phyloP scores from a whole-genome alignment of 148 eudicot species.

The Fagopyrum esculentum region DNA sequence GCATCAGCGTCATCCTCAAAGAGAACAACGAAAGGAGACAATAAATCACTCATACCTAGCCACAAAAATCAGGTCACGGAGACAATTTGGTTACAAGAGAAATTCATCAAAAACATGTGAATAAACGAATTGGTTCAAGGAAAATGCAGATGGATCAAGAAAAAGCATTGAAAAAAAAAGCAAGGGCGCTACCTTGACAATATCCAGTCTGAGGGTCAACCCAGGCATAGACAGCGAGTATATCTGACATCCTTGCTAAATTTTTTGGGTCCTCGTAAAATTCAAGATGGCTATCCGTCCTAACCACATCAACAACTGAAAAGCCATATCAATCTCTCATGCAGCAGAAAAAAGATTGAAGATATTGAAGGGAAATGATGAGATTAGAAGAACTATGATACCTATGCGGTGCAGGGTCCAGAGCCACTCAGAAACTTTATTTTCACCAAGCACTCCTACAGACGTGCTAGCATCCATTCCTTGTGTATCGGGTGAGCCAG shows the following conservation, averaged over 20 bases:
- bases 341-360: slow-evolving; percentile 12
- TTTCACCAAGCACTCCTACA: slow-evolving; percentile 41
- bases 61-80: slow-evolving; percentile 18
- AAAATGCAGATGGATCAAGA: not conserved
- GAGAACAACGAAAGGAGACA: slow-evolving; percentile 92
- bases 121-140: not conserved
- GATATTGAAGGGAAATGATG: not conserved
- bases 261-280: slow-evolving; percentile 85
- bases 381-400: slow-evolving; percentile 18
- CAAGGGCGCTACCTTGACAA: slow-evolving; percentile 72
- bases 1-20: slow-evolving; percentile 99
- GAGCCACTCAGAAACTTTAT: slow-evolving; percentile 93
- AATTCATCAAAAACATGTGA: not conserved
- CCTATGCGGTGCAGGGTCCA: slow-evolving; percentile 98
- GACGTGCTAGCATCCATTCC: slow-evolving; percentile 33
- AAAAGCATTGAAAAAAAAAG: slow-evolving; percentile 1
- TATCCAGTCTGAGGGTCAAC: slow-evolving; percentile 97
- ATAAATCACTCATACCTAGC: slow-evolving; percentile 93
- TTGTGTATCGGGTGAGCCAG: slow-evolving; percentile 55
- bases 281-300: slow-evolving; percentile 92
- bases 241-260: slow-evolving; percentile 97
- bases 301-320: slow-evolving; percentile 95
- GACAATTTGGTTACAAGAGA: not conserved
- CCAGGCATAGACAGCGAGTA: slow-evolving; percentile 99
- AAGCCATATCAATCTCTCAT: slow-evolving; percentile 16